phyloP scores from a whole-genome alignment of 78 protist genomes.

The slime mould (Dictyostelium discoideum) region dicty_2.7 NC_007088.5:744001-744500 shows the following conservation, averaged over 20 bases:
- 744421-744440: conserved; percentile 9
- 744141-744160: conserved; percentile 74
- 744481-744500: conserved; percentile 51
- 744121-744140: conserved; percentile 53
- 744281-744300: conserved; percentile 32
- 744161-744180: background rate
- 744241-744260: conserved; percentile 57
- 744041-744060: background rate
- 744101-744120: conserved; percentile 78
- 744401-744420: conserved; percentile 67
- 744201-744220: conserved; percentile 63
- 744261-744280: conserved; percentile 37
- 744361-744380: conserved; percentile 56
- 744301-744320: conserved; percentile 58
- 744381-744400: conserved; percentile 42
- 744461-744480: conserved; percentile 46
- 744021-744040: background rate
- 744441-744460: conserved; percentile 38
- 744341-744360: conserved; percentile 48
- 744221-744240: conserved; percentile 63
- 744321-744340: conserved; percentile 25
- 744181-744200: background rate
- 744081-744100: conserved; percentile 2
- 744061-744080: background rate
- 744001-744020: background rate